These are phyloP conservation scores for Metschnikowia borealis DNA, from an alignment of 805 yeast species.

Conservation along the genomic window DNA sequence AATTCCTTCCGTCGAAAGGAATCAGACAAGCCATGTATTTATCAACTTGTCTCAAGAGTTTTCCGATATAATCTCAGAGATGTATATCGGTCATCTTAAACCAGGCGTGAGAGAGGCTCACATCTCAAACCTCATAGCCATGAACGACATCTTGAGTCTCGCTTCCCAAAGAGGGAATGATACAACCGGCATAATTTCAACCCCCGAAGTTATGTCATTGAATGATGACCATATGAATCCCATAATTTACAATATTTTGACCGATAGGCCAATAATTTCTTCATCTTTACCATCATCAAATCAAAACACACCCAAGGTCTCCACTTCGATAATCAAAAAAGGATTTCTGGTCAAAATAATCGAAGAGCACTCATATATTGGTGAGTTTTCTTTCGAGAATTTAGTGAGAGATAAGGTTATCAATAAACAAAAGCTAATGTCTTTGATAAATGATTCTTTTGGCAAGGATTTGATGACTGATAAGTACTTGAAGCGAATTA, in stretches of 20 bases:
- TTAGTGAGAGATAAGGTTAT: slow-evolving; percentile 38
- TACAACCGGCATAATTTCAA: slow-evolving; percentile 82
- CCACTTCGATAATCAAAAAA: slow-evolving; percentile 74
- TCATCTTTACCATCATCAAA: slow-evolving; percentile 75
- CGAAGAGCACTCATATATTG: slow-evolving; percentile 23
- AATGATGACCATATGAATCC: slow-evolving; percentile 65
- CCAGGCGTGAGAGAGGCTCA: slow-evolving; percentile 51
- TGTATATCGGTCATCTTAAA: slow-evolving; percentile 52
- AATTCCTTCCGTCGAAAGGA: slow-evolving; percentile 80
- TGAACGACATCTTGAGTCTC: slow-evolving; percentile 52
- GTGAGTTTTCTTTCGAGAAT: slow-evolving; percentile 39
- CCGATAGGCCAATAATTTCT: slow-evolving; percentile 87
- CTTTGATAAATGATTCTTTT: slow-evolving; percentile 75
- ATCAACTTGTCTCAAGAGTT: slow-evolving; percentile 83
- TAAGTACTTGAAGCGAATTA: slow-evolving; percentile 64
- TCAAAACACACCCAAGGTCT: slow-evolving; percentile 53
- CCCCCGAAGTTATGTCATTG: slow-evolving; percentile 67
- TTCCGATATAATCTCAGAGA: slow-evolving; percentile 58
- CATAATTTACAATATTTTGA: slow-evolving; percentile 79
- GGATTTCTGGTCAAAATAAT: slow-evolving; percentile 61
- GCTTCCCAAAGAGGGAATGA: slow-evolving; percentile 45
- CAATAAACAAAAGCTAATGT: slow-evolving; percentile 54
- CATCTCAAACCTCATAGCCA: slow-evolving; percentile 58
- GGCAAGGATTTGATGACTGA: slow-evolving; percentile 60
- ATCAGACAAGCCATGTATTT: slow-evolving; percentile 79